These are phyloP conservation scores for Paecilomyces sp. DNA, from an alignment of 2,329 filamentous ascomycete species.

Conservation along the genomic window DNA sequence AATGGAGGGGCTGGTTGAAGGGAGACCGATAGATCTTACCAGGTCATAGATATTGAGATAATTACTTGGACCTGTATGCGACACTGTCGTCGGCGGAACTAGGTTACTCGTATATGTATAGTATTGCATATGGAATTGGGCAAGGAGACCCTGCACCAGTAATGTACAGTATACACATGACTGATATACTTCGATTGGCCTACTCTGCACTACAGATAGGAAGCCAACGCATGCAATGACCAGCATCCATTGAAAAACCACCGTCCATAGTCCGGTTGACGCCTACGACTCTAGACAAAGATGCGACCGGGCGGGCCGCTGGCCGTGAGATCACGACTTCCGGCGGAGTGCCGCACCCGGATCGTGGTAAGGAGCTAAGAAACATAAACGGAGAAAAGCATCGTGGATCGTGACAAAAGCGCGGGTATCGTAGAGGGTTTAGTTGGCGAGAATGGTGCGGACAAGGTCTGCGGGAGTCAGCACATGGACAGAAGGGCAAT, in stretches of 20 bases:
- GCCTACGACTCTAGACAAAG: background rate
- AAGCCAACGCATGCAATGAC: background rate
- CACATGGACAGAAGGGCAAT: background rate
- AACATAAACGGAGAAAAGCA: slow-evolving; percentile 9
- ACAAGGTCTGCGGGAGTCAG: slow-evolving; percentile 58
- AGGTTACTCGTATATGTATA: background rate
- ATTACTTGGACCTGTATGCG: no score
- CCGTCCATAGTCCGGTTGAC: background rate
- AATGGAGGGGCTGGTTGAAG: slow-evolving; percentile 27
- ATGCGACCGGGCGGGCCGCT: background rate
- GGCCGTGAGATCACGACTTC: background rate
- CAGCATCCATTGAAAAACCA: background rate
- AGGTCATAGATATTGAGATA: background rate
- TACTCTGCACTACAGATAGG: background rate
- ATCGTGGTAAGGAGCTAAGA: slow-evolving; percentile 1
- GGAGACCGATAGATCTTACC: slow-evolving; percentile 1
- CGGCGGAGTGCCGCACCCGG: background rate
- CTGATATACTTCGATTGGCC: background rate
- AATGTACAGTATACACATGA: background rate
- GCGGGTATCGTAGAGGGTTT: slow-evolving; percentile 26
- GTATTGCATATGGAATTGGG: background rate
- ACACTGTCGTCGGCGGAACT: background rate
- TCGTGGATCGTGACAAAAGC: slow-evolving; percentile 4
- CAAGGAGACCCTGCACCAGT: background rate
- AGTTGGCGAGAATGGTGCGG: slow-evolving; percentile 81